Conservation (phyloP, 768 basidiomycete species). For the Kwoniella heveanensis region DNA sequence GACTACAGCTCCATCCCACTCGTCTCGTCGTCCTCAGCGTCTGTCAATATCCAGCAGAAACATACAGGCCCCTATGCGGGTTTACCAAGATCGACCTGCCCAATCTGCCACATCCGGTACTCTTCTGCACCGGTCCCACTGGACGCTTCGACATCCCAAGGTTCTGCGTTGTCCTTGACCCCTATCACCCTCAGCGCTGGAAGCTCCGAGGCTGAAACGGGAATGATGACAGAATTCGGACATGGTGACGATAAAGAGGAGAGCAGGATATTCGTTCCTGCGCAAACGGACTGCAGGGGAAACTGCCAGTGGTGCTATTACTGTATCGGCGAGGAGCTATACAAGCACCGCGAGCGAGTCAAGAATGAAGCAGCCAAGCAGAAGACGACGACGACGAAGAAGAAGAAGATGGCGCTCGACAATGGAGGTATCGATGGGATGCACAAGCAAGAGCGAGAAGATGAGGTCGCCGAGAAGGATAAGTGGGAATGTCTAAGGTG, state of each 20-base stretch:
- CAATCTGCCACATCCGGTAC: conserved; percentile 66
- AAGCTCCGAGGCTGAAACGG: background rate
- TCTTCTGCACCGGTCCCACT: conserved; percentile 61
- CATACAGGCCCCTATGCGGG: conserved; percentile 65
- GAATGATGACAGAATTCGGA: conserved; percentile 48
- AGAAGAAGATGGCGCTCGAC: background rate
- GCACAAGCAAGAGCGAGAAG: conserved; percentile 57
- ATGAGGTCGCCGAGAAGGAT: conserved; percentile 60
- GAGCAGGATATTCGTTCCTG: conserved; percentile 75
- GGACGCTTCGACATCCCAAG: conserved; percentile 50
- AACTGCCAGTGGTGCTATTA: conserved; percentile 91
- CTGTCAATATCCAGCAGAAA: background rate
- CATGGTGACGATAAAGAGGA: conserved; percentile 62
- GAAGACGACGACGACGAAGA: background rate
- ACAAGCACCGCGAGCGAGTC: conserved; percentile 51
- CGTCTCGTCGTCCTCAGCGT: conserved; percentile 7
- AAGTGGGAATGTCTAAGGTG: conserved; percentile 87
- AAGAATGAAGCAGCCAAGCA: conserved; percentile 3
- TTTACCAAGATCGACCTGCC: conserved; percentile 76
- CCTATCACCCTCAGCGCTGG: conserved; percentile 18
- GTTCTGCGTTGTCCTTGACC: conserved; percentile 27
- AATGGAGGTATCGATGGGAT: background rate
- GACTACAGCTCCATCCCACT: conserved; percentile 27
- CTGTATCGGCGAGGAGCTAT: conserved; percentile 81
- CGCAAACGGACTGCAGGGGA: conserved; percentile 62